A percentile compares a stretch with the other conserved stretches of the same genome.
Evolutionary conservation across 768 basidiomycete genomes (phyloP).

Genomic region (Leccinellum luteum): DNA sequence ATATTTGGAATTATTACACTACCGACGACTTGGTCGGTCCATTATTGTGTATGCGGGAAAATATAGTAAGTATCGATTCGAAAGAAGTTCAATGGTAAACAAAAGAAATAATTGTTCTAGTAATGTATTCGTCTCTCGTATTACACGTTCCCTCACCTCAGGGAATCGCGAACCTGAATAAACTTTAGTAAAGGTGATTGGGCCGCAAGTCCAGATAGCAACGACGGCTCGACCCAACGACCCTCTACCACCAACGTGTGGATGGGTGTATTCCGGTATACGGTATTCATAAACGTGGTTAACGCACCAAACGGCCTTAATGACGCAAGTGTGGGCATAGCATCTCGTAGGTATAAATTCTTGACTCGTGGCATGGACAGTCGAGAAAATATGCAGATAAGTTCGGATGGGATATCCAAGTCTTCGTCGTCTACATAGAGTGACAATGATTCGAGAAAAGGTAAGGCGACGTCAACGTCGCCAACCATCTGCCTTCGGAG

Average conservation of each 20-base stretch:
- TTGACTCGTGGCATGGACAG: constrained; percentile 47
- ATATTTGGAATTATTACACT: not conserved
- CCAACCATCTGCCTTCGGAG: constrained; percentile 19
- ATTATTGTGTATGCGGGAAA: not conserved
- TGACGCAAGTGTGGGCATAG: constrained; percentile 1
- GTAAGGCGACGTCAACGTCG: constrained; percentile 40
- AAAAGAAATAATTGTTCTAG: constrained; percentile 4
- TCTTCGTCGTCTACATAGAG: constrained; percentile 52
- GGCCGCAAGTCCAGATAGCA: constrained; percentile 10
- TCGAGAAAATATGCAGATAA: constrained; percentile 50
- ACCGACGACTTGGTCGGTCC: constrained; percentile 2
- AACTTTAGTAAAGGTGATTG: constrained; percentile 14
- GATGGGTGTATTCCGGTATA: constrained; percentile 8
- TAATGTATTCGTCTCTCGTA: constrained; percentile 1
- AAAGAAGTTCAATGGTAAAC: constrained; percentile 1
- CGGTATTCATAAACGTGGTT: constrained; percentile 5
- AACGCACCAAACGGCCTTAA: constrained; percentile 42
- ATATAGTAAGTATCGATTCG: not conserved
- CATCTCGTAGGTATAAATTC: constrained; percentile 48
- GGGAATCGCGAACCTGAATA: constrained; percentile 10
- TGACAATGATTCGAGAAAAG: constrained; percentile 45
- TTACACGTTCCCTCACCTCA: constrained; percentile 10
- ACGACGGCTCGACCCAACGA: constrained; percentile 26
- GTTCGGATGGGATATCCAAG: constrained; percentile 63
- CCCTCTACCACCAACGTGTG: constrained; percentile 20